phyloP scores from a whole-genome alignment of 441 rosid genomes.

The Bocquillonia castaneifolia region DNA sequence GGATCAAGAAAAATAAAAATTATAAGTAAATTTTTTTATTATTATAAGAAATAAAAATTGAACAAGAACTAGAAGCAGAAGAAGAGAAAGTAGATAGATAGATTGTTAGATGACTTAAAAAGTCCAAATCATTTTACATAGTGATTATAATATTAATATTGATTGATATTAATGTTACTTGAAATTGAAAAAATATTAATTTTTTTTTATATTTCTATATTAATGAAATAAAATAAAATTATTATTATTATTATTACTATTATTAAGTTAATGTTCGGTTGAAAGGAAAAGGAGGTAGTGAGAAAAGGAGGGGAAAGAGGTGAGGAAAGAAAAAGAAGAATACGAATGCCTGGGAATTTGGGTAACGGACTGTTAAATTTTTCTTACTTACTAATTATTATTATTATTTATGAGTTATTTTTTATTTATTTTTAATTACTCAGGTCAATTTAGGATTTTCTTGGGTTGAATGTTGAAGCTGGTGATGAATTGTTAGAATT shows the following conservation, averaged over 20 bases:
- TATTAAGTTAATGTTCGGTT: conserved; percentile 5
- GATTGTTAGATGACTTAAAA: conserved; percentile 27
- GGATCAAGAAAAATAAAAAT: conserved; percentile 28
- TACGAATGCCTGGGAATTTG: not conserved
- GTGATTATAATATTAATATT: too few relatives aligned
- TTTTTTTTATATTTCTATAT: too few relatives aligned
- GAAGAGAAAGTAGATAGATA: conserved; percentile 8
- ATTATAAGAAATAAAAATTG: not conserved
- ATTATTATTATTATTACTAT: not conserved
- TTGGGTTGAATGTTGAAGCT: too few relatives aligned
- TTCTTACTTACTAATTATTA: too few relatives aligned
- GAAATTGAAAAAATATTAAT: not conserved
- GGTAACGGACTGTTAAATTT: not conserved
- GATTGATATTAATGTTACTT: not conserved
- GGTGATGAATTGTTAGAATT: too few relatives aligned
- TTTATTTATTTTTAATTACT: too few relatives aligned
- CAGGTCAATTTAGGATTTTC: too few relatives aligned
- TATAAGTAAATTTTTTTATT: not conserved
- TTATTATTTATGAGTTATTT: too few relatives aligned
- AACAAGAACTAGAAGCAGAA: not conserved
- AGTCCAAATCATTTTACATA: conserved; percentile 29
- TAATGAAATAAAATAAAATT: not conserved
- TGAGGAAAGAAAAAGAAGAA: not conserved
- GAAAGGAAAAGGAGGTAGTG: conserved; percentile 9
- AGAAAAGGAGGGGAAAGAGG: not conserved